Evolutionary conservation across 2,329 filamentous ascomycete genomes (phyloP), one percentile per base, ranked within the genome.

Genomic region (Bertia moriformis): DNA sequence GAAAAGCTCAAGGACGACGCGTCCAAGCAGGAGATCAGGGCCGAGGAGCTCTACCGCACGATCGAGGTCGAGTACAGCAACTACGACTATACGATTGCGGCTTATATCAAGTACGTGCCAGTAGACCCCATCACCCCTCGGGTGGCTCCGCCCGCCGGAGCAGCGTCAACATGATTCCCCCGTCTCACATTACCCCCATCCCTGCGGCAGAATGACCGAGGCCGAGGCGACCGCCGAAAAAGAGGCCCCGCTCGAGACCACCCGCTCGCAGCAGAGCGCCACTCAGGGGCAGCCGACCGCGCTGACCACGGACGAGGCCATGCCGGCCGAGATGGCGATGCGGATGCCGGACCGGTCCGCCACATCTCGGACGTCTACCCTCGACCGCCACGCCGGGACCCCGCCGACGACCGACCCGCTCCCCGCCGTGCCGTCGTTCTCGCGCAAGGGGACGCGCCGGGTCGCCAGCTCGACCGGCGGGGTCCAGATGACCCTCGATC

Each of bases 21-120:
- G 1, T 93, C 89, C 0, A 84, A 87, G 32, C 89, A 93, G 57
- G 89, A 98, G 56, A 93, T 95, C 41, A 73, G 88, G 17, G 87
- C 93, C 48, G 89, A 98, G 45, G 88, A 95, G 57, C 69, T 96
- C 17, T 91, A 96, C 56, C 78, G 78, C 46, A 83, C 93, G 72
- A 95, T 98, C 44, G 91, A 98, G 58, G 83, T 75, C 3, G 82
- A 94, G 51, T 98, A 96, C 54, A 78, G 83, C 55, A 85, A 88
- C 1, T 98, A 96, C 56, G 91, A 98, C 57, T 98, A 98, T 59
- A 95, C 88, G 0, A 63, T 79, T 3, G 78, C 84, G 15, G 82
- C 78, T 3, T 89, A 87, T 51, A 78, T 79, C 51, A 79, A 79
- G 71, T 86, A 66, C 46, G 75, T 50, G 20, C 32, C n/a, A n/a